phyloP scores from a whole-genome alignment of 345 rosid genomes.

The Bretschneidera sinensis region DNA sequence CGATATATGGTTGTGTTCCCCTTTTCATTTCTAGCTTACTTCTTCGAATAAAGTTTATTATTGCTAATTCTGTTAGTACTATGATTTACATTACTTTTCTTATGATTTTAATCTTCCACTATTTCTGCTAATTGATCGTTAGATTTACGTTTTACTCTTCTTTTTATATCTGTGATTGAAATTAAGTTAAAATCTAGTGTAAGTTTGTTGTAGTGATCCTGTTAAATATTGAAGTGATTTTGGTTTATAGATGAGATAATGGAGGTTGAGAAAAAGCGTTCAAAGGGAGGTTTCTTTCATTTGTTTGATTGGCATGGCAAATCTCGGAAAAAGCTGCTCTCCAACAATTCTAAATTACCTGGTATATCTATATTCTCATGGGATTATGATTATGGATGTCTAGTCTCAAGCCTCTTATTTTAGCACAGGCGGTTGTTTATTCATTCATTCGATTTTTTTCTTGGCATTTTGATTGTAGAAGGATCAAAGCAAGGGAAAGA shows the following conservation, averaged over 20 bases:
- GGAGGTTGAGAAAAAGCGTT: conserved; percentile 64
- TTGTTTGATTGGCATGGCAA: conserved; percentile 87
- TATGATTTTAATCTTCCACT: background rate
- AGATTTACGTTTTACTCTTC: conserved; percentile 11
- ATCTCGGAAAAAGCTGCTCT: conserved; percentile 72
- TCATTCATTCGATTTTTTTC: background rate
- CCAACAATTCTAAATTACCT: conserved; percentile 33
- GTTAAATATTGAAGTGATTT: conserved; percentile 3
- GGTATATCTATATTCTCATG: conserved; percentile 29
- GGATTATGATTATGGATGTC: background rate
- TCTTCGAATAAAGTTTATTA: background rate
- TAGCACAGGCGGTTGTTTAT: too few relatives aligned
- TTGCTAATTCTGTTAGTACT: conserved; percentile 6
- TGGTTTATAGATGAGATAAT: conserved; percentile 40
- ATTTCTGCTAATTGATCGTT: background rate
- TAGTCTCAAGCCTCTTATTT: too few relatives aligned
- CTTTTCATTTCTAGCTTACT: background rate
- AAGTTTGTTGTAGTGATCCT: conserved; percentile 1
- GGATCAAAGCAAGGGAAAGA: conserved; percentile 42
- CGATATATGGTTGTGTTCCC: too few relatives aligned
- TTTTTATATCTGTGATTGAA: conserved; percentile 6
- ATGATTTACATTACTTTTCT: background rate
- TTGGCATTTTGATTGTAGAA: conserved; percentile 23
- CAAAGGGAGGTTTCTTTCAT: conserved; percentile 67
- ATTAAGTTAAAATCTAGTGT: too few relatives aligned